A percentile compares a stretch with the other conserved stretches of the same genome.
Conservation (phyloP, 306 rosid species). For the Prunus persica region Prunus_persica_NCBIv2 NC_034012.1:2984501-2985000, state of each 20-base stretch:
- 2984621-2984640: constrained; percentile 15
- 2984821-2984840: background rate
- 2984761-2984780: constrained; percentile 22
- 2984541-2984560: background rate
- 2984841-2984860: constrained; percentile 3
- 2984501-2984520: constrained; percentile 1
- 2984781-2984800: constrained; percentile 13
- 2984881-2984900: background rate
- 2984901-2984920: background rate
- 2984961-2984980: constrained; percentile 8
- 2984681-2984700: constrained; percentile 12
- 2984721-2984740: constrained; percentile 50
- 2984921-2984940: background rate
- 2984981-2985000: background rate
- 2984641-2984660: constrained; percentile 17
- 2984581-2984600: background rate
- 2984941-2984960: background rate
- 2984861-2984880: background rate
- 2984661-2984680: constrained; percentile 6
- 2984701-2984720: constrained; percentile 51
- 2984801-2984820: background rate
- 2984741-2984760: constrained; percentile 43
- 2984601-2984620: background rate
- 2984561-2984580: constrained; percentile 14
- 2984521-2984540: background rate